A percentile compares a stretch with the other conserved stretches of the same genome.
Conservation (phyloP, 257 asterid species). For the Hygrophila difformis region DNA sequence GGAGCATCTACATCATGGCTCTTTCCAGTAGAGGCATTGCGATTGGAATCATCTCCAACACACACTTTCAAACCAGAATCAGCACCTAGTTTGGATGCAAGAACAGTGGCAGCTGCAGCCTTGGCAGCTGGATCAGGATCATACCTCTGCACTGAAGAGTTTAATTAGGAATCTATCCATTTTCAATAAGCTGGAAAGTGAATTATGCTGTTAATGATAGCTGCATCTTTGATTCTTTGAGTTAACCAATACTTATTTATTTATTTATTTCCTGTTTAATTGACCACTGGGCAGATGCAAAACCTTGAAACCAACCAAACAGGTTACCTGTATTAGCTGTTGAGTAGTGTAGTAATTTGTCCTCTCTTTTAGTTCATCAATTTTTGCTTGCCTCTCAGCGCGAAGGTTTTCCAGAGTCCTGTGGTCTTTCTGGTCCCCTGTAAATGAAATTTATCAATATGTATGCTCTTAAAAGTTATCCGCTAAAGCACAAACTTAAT, state of each 20-base stretch:
- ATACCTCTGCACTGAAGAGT: constrained; percentile 45
- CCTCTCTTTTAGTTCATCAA: constrained; percentile 87
- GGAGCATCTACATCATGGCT: constrained; percentile 44
- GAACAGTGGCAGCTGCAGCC: constrained; percentile 70
- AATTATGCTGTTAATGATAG: too few species aligned
- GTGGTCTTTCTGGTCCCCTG: constrained; percentile 75
- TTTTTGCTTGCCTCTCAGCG: constrained; percentile 77
- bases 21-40: constrained; percentile 32
- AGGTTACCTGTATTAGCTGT: constrained; percentile 90
- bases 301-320: too few species aligned
- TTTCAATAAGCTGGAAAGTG: neutral
- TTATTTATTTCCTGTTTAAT: too few species aligned
- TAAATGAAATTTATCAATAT: neutral
- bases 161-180: constrained; percentile 11
- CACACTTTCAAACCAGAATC: constrained; percentile 58
- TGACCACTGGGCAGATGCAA: too few species aligned
- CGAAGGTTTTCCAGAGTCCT: constrained; percentile 69
- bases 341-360: constrained; percentile 79
- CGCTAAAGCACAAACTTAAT: too few species aligned
- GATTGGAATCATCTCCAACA: constrained; percentile 36
- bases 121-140: constrained; percentile 77
- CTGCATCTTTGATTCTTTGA: too few species aligned
- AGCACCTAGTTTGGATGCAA: constrained; percentile 66
- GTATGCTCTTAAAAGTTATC: too few species aligned
- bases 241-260: too few species aligned